These are phyloP conservation scores for Fomitiporia mediterranea DNA, from an alignment of 1,284 basidiomycete genomes.

Conservation along the genomic window DNA sequence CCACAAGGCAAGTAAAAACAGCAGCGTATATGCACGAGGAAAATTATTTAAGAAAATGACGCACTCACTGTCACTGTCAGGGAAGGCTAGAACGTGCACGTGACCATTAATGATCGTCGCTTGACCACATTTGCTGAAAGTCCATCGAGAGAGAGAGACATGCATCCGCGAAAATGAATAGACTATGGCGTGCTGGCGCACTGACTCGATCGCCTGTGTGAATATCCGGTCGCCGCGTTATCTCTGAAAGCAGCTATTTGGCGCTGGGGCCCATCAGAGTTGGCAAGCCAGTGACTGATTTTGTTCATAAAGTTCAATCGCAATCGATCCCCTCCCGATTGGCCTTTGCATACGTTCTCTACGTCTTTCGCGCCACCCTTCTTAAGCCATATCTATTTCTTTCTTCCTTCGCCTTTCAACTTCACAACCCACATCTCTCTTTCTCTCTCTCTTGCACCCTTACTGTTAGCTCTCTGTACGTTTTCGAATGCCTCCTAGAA, in stretches of 20 bases:
- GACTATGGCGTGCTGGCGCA: neutral
- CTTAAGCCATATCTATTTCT: neutral
- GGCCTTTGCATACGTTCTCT: too few relatives aligned
- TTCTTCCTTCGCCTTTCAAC: neutral
- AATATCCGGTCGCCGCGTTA: neutral
- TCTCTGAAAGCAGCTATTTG: neutral
- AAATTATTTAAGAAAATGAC: too few relatives aligned
- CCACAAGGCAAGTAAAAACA: neutral
- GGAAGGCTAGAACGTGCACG: neutral
- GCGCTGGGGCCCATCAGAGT: neutral
- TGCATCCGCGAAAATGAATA: too few relatives aligned
- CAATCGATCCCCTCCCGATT: neutral
- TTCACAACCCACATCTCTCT: neutral
- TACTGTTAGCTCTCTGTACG: constrained; percentile 2
- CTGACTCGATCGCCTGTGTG: constrained; percentile 1
- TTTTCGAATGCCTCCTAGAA: constrained; percentile 37
- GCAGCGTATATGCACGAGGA: too few relatives aligned
- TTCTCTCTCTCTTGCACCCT: neutral
- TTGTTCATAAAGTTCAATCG: neutral
- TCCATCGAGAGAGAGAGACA: too few relatives aligned
- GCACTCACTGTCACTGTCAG: too few relatives aligned
- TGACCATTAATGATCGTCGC: neutral
- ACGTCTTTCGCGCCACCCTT: neutral
- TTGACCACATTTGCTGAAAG: too few relatives aligned
- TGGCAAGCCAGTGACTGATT: neutral